Conservation (phyloP, 345 rosid species). For the Dimocarpus longan region DNA sequence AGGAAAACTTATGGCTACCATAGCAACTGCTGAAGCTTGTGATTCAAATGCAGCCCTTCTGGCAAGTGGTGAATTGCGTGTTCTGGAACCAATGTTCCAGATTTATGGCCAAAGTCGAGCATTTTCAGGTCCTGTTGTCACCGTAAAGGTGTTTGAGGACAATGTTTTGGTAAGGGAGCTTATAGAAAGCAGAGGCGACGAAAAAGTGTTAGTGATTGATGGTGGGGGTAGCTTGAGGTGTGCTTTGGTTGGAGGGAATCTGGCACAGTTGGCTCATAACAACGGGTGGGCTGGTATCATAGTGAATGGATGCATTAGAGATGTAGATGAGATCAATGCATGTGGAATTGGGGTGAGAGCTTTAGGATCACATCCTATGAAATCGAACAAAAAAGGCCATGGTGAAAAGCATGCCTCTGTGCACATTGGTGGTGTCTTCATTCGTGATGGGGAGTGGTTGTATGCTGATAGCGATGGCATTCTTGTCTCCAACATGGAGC, state of each 20-base stretch:
- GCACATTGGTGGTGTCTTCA: constrained; percentile 58
- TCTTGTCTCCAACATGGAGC: constrained; percentile 63
- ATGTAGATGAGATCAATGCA: constrained; percentile 79
- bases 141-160: constrained; percentile 86
- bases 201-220: constrained; percentile 76
- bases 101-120: constrained; percentile 64
- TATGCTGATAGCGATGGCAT: constrained; percentile 87
- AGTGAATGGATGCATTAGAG: constrained; percentile 81
- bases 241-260: constrained; percentile 80
- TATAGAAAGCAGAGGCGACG: constrained; percentile 77
- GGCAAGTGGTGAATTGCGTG: constrained; percentile 66
- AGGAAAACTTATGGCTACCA: constrained; percentile 46
- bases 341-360: constrained; percentile 82
- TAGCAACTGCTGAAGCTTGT: constrained; percentile 84
- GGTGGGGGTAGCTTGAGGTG: constrained; percentile 93
- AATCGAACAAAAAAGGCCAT: constrained; percentile 71
- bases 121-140: constrained; percentile 77
- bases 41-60: constrained; percentile 66
- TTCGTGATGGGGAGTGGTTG: constrained; percentile 81
- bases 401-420: constrained; percentile 73
- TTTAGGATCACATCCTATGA: constrained; percentile 74
- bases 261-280: constrained; percentile 71
- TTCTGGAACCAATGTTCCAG: constrained; percentile 70
- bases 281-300: constrained; percentile 87
- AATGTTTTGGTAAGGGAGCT: constrained; percentile 74